Base-by-base conservation (phyloP, 2,329 filamentous ascomycete genomes). In the Talaromyces verruculosus region DNA sequence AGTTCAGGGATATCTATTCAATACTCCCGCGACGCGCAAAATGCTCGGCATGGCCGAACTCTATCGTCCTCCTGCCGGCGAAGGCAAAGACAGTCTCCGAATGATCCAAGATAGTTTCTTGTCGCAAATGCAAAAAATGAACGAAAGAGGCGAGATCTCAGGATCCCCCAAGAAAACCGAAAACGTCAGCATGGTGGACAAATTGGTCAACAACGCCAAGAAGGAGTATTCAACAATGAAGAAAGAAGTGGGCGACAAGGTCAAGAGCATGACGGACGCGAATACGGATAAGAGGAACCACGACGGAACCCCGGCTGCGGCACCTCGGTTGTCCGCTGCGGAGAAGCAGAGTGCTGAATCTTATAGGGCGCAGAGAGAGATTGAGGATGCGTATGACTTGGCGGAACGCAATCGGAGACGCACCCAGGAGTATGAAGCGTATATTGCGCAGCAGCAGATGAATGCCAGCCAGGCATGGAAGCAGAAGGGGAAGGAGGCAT, bases 1-100 rank as follows among this genome's bases (percentile, higher is more conserved):
- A 19, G 43, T 72, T 22, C 86, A 88, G 76, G 72, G 81, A 4
- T 75, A 74, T 57, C 62, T 84, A 3, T 77, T 87, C 67, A 78
- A 79, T 68, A 76, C 69, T 39, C 59, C 67, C 5, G 58, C 11
- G 8, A 76, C 79, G 71, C 77, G 79, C 43, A 65, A 66, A 15
- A 61, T 67, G 15, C 65, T 72, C 59, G 69, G 71, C 7, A 70
- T 81, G 61, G 67, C 72, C 2, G 60, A 58, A 25, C 11, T 65
- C n/a, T 37, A 64, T 39, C 43, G 37, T 28, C 33, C 49, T 28
- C 30, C 28, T 22, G 35, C 11, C 5, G 1, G 33, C 68, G 8
- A 64, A 69, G 57, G 28, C 57, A n/a, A 25, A 45, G 35, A 51
- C 3, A 28, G 35, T 15, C 51, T 63, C 30, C 47, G 60, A 22